A percentile compares a stretch with the other conserved stretches of the same genome.
These are phyloP conservation scores for Alliaria petiolata DNA, from an alignment of 345 rosid species.

Conservation along the genomic window DNA sequence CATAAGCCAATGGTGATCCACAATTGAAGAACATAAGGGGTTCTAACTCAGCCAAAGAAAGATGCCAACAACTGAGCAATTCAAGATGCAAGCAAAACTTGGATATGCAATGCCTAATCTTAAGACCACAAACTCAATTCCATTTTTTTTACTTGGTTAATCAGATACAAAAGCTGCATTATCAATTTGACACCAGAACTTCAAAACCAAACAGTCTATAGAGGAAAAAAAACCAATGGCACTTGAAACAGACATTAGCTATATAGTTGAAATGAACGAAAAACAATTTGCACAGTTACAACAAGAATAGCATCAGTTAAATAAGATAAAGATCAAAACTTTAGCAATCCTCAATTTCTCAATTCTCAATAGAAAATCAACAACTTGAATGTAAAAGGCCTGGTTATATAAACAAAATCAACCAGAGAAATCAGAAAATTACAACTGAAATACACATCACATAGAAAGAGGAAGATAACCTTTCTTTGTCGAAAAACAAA, in stretches of 20 bases:
- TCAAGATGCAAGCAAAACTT: not conserved
- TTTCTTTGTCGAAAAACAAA: not conserved
- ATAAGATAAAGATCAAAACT: slow-evolving; percentile 12
- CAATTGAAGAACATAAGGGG: not conserved
- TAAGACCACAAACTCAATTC: slow-evolving; percentile 7
- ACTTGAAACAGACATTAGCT: not conserved
- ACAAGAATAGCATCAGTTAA: not conserved
- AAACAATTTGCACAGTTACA: not conserved
- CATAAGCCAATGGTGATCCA: not conserved
- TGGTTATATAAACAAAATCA: not conserved
- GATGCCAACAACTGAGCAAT: not conserved
- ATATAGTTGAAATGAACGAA: not conserved
- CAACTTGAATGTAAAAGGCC: not conserved
- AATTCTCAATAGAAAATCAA: too few species aligned
- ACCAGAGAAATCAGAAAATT: not conserved
- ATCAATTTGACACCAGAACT: not conserved
- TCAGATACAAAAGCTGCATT: not conserved
- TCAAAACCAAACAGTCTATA: too few species aligned
- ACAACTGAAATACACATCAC: not conserved
- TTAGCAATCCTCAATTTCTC: too few species aligned
- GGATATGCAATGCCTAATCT: not conserved
- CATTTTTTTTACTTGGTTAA: not conserved
- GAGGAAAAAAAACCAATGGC: slow-evolving; percentile 3
- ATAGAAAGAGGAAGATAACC: not conserved
- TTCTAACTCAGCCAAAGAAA: not conserved